Base-by-base conservation (phyloP, 208 protist species). In the Leishmania tropica region DNA sequence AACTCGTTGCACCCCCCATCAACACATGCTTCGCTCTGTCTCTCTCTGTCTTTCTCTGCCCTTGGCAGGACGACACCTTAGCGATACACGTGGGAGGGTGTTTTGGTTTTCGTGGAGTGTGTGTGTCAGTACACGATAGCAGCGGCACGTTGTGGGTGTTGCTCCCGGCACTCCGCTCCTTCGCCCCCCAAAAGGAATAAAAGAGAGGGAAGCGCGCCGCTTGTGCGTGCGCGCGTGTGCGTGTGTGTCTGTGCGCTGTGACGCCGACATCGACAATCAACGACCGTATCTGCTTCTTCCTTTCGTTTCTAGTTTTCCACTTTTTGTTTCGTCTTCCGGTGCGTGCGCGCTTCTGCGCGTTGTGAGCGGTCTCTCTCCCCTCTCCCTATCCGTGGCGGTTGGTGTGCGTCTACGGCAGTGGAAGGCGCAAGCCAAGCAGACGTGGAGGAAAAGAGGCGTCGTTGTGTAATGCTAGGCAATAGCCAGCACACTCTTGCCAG, bases 61-160 rank as follows among this genome's bases (percentile, higher is more conserved):
- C 21, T n/a, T 40, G 1, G 24, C 19, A 37, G 28, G 68, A 47
- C 42, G 42, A 48, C 68, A n/a, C 37, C 45, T 73, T 73, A 76
- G 31, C 60, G 70, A 53, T 76, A 47, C 35, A 54, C 72, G 73
- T 76, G 51, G 8, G 10, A 76, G 15, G 48, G 28, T 62, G 73
- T 81, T 81, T 72, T 70, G 10, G 3, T 51, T 56, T 65, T 35
- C 13, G 76, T 51, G 60, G 76, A 80, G 76, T 68, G 53, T 75
- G 56, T 58, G 54, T 64, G 62, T 67, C 60, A 37, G 67, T 47
- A 15, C 67, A 72, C 17, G 67, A 48, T 10, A 48, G 40, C 17
- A 31, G 40, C 67, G 37, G 28, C 58, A 51, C 47, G 21, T 15
- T 75, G 67, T 47, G 67, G 15, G 67, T 48, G 67, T 37, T 31